These are phyloP conservation scores for Earliella scabrosa DNA, from an alignment of 1,284 basidiomycete genomes.

Conservation along the genomic window DNA sequence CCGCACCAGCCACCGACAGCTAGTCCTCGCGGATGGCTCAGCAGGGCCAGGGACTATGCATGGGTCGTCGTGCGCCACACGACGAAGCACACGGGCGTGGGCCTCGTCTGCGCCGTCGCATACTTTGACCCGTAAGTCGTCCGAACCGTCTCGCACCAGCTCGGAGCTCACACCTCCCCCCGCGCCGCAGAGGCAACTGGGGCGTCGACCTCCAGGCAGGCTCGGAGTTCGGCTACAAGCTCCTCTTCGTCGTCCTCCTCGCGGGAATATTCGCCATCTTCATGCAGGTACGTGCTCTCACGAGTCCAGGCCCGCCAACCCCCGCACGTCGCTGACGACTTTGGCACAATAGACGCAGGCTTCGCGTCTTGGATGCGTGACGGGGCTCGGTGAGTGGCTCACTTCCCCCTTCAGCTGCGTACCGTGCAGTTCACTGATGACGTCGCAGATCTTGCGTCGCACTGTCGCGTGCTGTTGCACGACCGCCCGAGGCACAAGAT, in stretches of 20 bases:
- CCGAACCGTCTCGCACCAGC: too few relatives aligned
- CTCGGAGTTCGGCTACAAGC: conserved; percentile 79
- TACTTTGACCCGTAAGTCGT: conserved; percentile 62
- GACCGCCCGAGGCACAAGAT: conserved; percentile 64
- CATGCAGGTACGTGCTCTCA: conserved; percentile 57
- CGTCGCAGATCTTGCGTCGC: conserved; percentile 65
- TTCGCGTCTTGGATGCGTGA: conserved; percentile 69
- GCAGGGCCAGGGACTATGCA: conserved; percentile 3
- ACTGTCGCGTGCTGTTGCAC: conserved; percentile 74
- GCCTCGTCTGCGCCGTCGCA: conserved; percentile 55
- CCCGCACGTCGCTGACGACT: too few relatives aligned
- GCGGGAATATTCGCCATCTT: conserved; percentile 85
- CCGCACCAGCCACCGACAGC: not conserved
- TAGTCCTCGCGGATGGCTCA: not conserved
- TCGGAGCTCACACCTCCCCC: too few relatives aligned
- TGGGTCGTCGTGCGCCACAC: conserved; percentile 40
- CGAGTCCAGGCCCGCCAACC: not conserved
- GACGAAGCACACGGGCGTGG: conserved; percentile 51
- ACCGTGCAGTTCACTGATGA: conserved; percentile 6
- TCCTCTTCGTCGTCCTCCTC: conserved; percentile 86
- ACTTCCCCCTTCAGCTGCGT: not conserved
- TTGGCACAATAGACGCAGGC: conserved; percentile 69
- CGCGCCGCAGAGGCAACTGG: conserved; percentile 78
- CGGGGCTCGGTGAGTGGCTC: conserved; percentile 58
- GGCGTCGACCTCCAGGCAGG: conserved; percentile 78